Evolutionary conservation across 371 early-diverging fungal genomes (phyloP), one percentile per base, ranked within the genome.

Genomic region (Smittium culicis): DNA sequence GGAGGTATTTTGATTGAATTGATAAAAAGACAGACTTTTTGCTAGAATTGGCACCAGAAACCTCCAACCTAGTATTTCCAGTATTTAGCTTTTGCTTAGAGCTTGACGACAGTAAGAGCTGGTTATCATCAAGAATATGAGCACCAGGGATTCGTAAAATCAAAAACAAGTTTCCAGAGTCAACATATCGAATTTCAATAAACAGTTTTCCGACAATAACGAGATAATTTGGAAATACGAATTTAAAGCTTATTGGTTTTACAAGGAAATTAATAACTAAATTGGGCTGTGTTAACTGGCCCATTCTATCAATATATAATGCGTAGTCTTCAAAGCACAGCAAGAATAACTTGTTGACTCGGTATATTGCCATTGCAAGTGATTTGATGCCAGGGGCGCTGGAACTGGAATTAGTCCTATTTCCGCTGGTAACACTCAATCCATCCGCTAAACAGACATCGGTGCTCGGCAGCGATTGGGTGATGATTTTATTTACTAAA

Each of bases 141-240:
- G 20, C 45, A 45, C 20, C 45, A 45, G 63, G 63, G 32, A 63
- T 63, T 8, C 33, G n/a, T 14, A 77, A 76, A 59, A 77, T 74
- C 63, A 76, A 76, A 60, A 75, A 70, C 29, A 75, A 64, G 11
- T 70, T 60, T 33, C 73, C 91, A 1, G 89, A 88, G 68, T 89
- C 86, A 16, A 90, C 86, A 71, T 92, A 82, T 29, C 92, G 85
- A 29, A 96, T 79, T 76, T 94, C 94, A 67, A 93, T 86, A 72
- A 94, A 94, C 28, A 81, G 79, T 25, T 86, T 74, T 63, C 92
- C 93, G 71, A 91, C 94, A 0, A 90, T 94, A 71, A 94, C 76
- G 30, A 96, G 79, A 72, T 89, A 94, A 45, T 45, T 45, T 20
- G 94, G 94, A 55, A 86, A 80, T 32, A 82, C 75, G 57, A 83